A percentile compares a stretch with the other conserved stretches of the same genome.
Evolutionary conservation across 164 flowering plant species (phyloP).

Genomic region (Taxillus chinensis): DNA sequence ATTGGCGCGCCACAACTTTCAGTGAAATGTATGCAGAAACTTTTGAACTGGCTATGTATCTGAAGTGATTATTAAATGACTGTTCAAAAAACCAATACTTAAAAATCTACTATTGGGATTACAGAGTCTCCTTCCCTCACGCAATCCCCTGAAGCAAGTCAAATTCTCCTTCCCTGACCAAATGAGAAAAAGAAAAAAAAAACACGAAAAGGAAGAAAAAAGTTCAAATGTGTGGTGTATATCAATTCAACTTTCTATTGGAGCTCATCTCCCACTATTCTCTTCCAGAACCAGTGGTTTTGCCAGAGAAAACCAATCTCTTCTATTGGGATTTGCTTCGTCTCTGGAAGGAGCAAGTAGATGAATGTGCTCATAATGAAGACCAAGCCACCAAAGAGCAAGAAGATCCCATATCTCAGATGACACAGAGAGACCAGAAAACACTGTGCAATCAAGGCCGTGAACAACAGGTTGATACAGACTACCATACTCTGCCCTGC

Average conservation of each 20-base stretch:
- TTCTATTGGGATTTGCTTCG: constrained; percentile 89
- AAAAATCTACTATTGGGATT: no score
- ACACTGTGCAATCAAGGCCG: constrained; percentile 70
- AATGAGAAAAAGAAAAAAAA: no score
- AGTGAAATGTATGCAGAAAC: no score
- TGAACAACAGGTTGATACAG: constrained; percentile 74
- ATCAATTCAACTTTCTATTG: background rate
- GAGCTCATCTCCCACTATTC: constrained; percentile 11
- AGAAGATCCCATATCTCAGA: constrained; percentile 66
- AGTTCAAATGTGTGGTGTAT: no score
- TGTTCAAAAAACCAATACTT: no score
- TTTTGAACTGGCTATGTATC: no score
- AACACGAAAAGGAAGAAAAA: no score
- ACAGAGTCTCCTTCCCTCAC: no score
- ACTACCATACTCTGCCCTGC: constrained; percentile 91
- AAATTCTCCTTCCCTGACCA: no score
- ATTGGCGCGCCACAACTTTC: no score
- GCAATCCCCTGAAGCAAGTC: no score
- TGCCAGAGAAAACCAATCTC: constrained; percentile 54
- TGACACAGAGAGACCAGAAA: constrained; percentile 77
- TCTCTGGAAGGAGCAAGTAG: constrained; percentile 80
- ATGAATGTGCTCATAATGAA: constrained; percentile 59
- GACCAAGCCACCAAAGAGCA: constrained; percentile 65
- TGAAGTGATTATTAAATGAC: no score
- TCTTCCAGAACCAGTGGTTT: constrained; percentile 75